Percentiles rank a stretch among this genome's conserved stretches.
phyloP scores from a whole-genome alignment of 805 yeast species.

The Kazachstania martiniae region DNA sequence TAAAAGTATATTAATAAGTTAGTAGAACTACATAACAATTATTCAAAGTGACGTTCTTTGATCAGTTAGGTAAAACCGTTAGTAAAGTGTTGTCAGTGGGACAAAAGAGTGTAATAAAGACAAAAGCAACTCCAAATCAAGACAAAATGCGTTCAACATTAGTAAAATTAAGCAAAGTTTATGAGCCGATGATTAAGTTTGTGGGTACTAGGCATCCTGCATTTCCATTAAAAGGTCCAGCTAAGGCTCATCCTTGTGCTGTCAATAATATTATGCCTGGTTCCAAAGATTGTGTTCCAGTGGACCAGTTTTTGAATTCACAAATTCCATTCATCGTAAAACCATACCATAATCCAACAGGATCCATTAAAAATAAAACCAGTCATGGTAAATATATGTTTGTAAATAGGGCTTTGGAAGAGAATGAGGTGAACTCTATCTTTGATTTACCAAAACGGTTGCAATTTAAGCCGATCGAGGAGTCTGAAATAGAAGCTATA shows the following conservation, averaged over 20 bases:
- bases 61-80: too few species aligned
- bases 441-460: slow-evolving; percentile 63
- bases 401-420: slow-evolving; percentile 29
- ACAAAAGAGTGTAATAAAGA: too few species aligned
- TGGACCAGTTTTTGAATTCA: slow-evolving; percentile 14
- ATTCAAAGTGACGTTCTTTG: too few species aligned
- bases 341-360: slow-evolving; percentile 28
- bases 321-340: slow-evolving; percentile 32
- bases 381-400: slow-evolving; percentile 2
- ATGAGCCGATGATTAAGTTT: slow-evolving; percentile 72
- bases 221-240: slow-evolving; percentile 22
- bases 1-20: too few species aligned
- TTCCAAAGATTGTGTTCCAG: slow-evolving; percentile 18
- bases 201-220: slow-evolving; percentile 65
- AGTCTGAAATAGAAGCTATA: slow-evolving; percentile 63
- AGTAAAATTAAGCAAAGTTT: slow-evolving; percentile 19
- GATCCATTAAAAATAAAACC: background rate
- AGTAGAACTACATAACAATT: too few species aligned
- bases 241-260: slow-evolving; percentile 21
- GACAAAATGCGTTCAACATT: slow-evolving; percentile 10
- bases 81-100: too few species aligned
- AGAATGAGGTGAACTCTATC: slow-evolving; percentile 38
- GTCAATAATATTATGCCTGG: slow-evolving; percentile 20
- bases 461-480: slow-evolving; percentile 53
- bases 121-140: too few species aligned